Evolutionary conservation across 441 rosid genomes (phyloP).

Genomic region (Lepidium campestre): DNA sequence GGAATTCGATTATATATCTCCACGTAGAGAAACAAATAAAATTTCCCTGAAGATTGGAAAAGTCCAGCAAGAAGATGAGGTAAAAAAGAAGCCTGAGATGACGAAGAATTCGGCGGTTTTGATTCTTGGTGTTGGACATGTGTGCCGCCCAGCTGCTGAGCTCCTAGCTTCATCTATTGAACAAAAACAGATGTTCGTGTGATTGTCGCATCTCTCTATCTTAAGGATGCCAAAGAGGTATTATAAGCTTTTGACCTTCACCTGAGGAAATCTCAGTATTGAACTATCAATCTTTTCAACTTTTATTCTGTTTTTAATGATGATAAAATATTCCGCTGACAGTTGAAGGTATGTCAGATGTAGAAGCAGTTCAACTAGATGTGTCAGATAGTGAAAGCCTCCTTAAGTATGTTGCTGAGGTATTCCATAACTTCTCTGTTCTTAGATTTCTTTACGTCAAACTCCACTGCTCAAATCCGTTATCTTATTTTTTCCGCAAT

Average conservation of each 20-base stretch:
- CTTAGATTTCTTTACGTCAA: neutral
- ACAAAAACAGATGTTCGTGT: constrained; percentile 52
- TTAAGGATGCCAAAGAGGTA: constrained; percentile 96
- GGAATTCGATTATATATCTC: constrained; percentile 26
- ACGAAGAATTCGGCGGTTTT: constrained; percentile 48
- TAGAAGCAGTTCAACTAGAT: constrained; percentile 72
- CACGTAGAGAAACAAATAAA: constrained; percentile 32
- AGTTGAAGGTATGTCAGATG: constrained; percentile 70
- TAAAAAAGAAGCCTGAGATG: constrained; percentile 27
- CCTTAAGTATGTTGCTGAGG: constrained; percentile 65
- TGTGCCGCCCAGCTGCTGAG: constrained; percentile 87
- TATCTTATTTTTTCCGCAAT: too few relatives aligned
- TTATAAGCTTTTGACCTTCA: neutral
- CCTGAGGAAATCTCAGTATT: neutral
- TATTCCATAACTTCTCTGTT: constrained; percentile 18
- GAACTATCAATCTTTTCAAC: neutral
- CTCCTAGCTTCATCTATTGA: constrained; percentile 64
- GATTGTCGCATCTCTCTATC: constrained; percentile 77
- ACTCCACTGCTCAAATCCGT: neutral
- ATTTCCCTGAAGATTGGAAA: constrained; percentile 51
- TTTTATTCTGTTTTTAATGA: constrained; percentile 10
- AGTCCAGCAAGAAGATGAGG: constrained; percentile 46
- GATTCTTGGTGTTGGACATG: constrained; percentile 92
- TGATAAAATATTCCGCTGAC: constrained; percentile 34
- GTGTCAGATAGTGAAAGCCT: constrained; percentile 69